Evolutionary conservation across 1,139 yeast genomes (phyloP).

Genomic region (Candida gigantensis): DNA sequence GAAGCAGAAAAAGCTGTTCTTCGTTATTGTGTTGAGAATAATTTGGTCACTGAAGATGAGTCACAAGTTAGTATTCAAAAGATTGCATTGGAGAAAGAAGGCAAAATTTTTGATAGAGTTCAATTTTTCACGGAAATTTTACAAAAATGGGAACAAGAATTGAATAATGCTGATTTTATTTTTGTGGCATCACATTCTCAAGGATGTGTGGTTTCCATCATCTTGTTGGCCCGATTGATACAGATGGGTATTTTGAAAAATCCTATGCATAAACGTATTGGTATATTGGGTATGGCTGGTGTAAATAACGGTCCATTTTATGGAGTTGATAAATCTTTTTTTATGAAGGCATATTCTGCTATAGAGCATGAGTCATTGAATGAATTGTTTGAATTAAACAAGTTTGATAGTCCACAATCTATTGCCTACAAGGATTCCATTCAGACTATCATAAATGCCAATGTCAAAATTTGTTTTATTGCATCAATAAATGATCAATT

Average conservation of each 20-base stretch:
- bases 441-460: slow-evolving; percentile 61
- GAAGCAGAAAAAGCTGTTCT: slow-evolving; percentile 81
- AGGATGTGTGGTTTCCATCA: slow-evolving; percentile 90
- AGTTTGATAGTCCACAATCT: slow-evolving; percentile 70
- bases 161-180: slow-evolving; percentile 77
- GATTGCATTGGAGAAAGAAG: slow-evolving; percentile 92
- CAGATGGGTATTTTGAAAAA: slow-evolving; percentile 64
- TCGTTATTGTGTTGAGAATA: slow-evolving; percentile 67
- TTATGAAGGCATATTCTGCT: slow-evolving; percentile 85
- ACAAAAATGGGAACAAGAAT: slow-evolving; percentile 67
- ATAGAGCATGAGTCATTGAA: slow-evolving; percentile 83
- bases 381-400: slow-evolving; percentile 87
- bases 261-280: slow-evolving; percentile 54
- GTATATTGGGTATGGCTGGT: slow-evolving; percentile 93
- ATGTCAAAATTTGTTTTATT: slow-evolving; percentile 75
- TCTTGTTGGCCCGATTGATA: slow-evolving; percentile 70
- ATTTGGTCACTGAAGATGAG: slow-evolving; percentile 39
- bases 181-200: slow-evolving; percentile 94
- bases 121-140: slow-evolving; percentile 74
- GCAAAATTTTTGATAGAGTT: slow-evolving; percentile 83
- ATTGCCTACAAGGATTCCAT: slow-evolving; percentile 68
- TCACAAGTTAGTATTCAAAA: slow-evolving; percentile 69
- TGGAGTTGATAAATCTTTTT: slow-evolving; percentile 80
- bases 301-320: slow-evolving; percentile 90
- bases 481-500: slow-evolving; percentile 92